These are phyloP conservation scores for Talinum fruticosum DNA, from an alignment of 148 eudicot genomes.

Conservation along the genomic window DNA sequence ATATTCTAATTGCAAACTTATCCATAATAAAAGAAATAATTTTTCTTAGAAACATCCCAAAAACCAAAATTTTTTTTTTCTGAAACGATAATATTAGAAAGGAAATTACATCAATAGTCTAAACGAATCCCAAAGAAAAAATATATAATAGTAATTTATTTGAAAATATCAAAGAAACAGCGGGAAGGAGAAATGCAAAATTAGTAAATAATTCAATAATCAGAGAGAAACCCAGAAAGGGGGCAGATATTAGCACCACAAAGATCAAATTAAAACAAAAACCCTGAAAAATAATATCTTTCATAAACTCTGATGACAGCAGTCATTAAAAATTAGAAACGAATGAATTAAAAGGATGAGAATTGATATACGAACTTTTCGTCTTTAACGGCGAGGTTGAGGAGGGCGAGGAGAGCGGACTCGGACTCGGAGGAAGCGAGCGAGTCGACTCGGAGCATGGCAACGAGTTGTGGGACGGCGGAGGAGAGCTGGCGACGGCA, in stretches of 20 bases:
- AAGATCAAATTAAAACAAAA: neutral
- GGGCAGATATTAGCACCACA: neutral
- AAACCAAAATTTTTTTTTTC: neutral
- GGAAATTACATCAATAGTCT: neutral
- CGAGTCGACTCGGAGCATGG: conserved; percentile 64
- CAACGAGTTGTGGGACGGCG: conserved; percentile 66
- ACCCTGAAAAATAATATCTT: conserved; percentile 7
- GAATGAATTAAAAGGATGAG: neutral
- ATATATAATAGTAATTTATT: no score
- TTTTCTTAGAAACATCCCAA: no score
- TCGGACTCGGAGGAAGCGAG: conserved; percentile 51
- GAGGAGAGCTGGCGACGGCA: conserved; percentile 73
- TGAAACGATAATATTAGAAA: neutral
- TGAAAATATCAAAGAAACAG: no score
- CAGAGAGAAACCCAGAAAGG: neutral
- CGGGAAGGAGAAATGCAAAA: neutral
- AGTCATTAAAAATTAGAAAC: neutral
- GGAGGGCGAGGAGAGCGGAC: conserved; percentile 83
- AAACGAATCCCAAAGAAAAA: neutral
- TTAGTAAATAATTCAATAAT: neutral
- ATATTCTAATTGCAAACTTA: conserved; percentile 13
- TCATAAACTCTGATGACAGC: conserved; percentile 1
- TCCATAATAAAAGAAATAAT: neutral
- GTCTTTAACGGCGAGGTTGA: conserved; percentile 95
- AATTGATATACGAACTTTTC: conserved; percentile 48